Evolutionary conservation across 441 rosid species (phyloP), one percentile per base, ranked within the genome.

Genomic region (Populus hybrid): DNA sequence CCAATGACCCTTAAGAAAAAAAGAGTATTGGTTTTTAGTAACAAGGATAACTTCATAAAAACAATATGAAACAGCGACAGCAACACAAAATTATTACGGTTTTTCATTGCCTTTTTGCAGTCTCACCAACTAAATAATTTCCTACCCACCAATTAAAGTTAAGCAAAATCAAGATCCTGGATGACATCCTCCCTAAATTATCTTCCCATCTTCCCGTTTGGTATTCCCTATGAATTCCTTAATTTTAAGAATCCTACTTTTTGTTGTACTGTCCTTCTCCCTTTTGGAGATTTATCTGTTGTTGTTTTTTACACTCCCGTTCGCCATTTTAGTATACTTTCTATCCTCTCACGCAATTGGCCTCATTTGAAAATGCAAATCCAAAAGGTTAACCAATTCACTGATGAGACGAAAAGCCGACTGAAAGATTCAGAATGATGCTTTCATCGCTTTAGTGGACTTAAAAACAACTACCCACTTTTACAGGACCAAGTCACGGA

Each of bases 1-100:
- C 98, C 99, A 95, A 32, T 95, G 99, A 76, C 97, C 98, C 97
- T 95, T 80, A 30, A 65, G n/a, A 35, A 36, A 67, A 18, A 35
- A 71, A 61, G 12, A 70, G n/a, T n/a, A n/a, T n/a, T n/a, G n/a
- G n/a, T n/a, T n/a, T n/a, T 68, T 42, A 14, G 69, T 50, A 14
- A 73, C 46, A 76, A n/a, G n/a, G 61, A 72, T 67, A 70, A 18
- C 46, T 28, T 69, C 73, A n/a, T n/a, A n/a, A n/a, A n/a, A n/a
- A 50, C n/a, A 69, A 42, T 46, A 66, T 46, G 12, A 34, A 32
- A 4, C 64, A 28, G 42, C 16, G 23, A 53, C 32, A 24, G 67
- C 30, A 59, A 26, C 40, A 73, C 3, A 9, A 35, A 68, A 67
- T n/a, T 14, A 46, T 26, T n/a, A n/a, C 36, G 32, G 23, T 10